These are phyloP conservation scores for Pythium phragmitis DNA, from an alignment of 352 stramenopile species.

Conservation along the genomic window DNA sequence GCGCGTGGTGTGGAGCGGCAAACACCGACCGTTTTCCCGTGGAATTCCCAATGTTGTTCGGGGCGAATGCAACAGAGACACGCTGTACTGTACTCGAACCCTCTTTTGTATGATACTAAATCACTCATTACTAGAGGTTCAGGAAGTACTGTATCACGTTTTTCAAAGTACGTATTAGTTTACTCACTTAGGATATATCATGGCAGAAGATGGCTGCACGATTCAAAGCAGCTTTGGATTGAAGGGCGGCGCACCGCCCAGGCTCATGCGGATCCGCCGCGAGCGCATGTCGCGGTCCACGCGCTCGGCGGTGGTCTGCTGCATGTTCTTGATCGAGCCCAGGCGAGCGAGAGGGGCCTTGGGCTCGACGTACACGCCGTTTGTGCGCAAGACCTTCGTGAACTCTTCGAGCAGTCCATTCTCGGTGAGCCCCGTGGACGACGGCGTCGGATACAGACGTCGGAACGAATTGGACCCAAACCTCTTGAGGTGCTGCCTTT, in stretches of 20 bases:
- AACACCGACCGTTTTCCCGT: background rate
- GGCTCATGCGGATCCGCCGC: constrained; percentile 21
- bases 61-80: constrained; percentile 13
- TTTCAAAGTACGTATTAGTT: background rate
- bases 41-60: background rate
- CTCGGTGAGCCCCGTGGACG: constrained; percentile 40
- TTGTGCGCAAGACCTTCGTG: constrained; percentile 44
- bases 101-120: background rate
- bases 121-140: background rate
- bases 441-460: constrained; percentile 45
- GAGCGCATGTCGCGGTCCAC: constrained; percentile 27
- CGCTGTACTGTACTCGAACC: constrained; percentile 6
- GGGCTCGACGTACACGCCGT: constrained; percentile 64
- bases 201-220: background rate
- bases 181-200: constrained; percentile 6
- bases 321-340: constrained; percentile 53
- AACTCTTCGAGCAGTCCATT: constrained; percentile 70
- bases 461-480: constrained; percentile 33
- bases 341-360: constrained; percentile 52
- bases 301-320: constrained; percentile 24
- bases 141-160: background rate
- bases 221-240: constrained; percentile 7
- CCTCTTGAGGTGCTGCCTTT: constrained; percentile 28
- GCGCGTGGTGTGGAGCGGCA: background rate
- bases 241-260: constrained; percentile 9